Percentiles rank a stretch among this genome's conserved stretches.
phyloP scores from a whole-genome alignment of 2,329 filamentous ascomycete genomes.

The Colletotrichum destructivum region DNA sequence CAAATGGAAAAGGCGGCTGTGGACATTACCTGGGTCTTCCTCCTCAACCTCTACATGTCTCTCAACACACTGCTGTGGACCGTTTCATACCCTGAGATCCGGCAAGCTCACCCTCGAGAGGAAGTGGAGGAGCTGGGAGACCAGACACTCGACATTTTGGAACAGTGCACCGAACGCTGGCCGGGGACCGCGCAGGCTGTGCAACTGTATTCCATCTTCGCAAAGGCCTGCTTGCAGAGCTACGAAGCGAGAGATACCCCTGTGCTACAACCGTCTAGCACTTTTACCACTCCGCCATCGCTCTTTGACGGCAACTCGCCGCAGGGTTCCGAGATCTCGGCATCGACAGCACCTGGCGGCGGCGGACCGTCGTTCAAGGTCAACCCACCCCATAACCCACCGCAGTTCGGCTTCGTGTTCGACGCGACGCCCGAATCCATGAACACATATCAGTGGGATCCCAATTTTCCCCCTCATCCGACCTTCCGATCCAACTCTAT shows the following conservation, averaged over 20 bases:
- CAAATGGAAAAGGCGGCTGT: constrained; percentile 83
- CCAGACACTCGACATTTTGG: constrained; percentile 83
- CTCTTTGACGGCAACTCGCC: constrained; percentile 66
- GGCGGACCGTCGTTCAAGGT: constrained; percentile 55
- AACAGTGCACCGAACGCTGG: constrained; percentile 88
- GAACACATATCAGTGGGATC: constrained; percentile 61
- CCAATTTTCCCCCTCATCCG: constrained; percentile 61
- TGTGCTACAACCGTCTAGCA: constrained; percentile 51
- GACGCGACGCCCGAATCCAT: constrained; percentile 69
- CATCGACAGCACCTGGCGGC: constrained; percentile 47
- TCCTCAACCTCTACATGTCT: constrained; percentile 90
- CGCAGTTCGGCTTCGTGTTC: constrained; percentile 73
- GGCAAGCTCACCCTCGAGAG: constrained; percentile 78
- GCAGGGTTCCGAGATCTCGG: constrained; percentile 58
- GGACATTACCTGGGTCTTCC: constrained; percentile 95
- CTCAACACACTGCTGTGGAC: constrained; percentile 95
- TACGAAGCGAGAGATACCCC: constrained; percentile 75
- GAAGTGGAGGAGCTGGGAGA: constrained; percentile 84
- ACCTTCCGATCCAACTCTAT: constrained; percentile 78
- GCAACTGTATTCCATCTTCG: constrained; percentile 88
- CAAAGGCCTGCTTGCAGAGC: constrained; percentile 87
- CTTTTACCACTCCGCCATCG: constrained; percentile 62
- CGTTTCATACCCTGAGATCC: constrained; percentile 87
- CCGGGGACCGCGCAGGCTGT: constrained; percentile 89
- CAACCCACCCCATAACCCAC: constrained; percentile 66